phyloP scores from a whole-genome alignment of 805 yeast genomes.

The Candida coquimbonensis region DNA sequence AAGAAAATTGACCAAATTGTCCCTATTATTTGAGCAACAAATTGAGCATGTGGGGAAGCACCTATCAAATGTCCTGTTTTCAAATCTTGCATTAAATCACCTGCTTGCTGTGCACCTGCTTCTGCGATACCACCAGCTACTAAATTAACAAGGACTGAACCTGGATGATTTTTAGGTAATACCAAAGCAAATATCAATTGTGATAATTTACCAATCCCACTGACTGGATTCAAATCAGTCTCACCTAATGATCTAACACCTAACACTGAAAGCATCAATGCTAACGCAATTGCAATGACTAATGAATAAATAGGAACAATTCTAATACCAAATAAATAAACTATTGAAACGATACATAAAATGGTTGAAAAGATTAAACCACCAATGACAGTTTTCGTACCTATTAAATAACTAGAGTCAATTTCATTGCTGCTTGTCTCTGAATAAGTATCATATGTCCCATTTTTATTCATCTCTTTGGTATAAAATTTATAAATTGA shows the following conservation, averaged over 20 bases:
- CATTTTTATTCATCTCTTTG: neutral
- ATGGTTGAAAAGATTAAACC: conserved; percentile 66
- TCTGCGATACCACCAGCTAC: conserved; percentile 97
- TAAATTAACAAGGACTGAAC: conserved; percentile 74
- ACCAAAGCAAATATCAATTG: conserved; percentile 82
- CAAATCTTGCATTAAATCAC: conserved; percentile 94
- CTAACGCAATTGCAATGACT: conserved; percentile 60
- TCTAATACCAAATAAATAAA: conserved; percentile 55
- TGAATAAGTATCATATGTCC: neutral
- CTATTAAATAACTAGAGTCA: conserved; percentile 42
- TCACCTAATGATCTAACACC: conserved; percentile 96
- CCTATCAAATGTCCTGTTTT: conserved; percentile 90
- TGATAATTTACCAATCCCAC: conserved; percentile 92
- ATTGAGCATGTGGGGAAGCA: conserved; percentile 90
- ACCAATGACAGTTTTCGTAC: conserved; percentile 37
- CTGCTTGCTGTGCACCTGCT: conserved; percentile 99
- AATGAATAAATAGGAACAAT: conserved; percentile 68
- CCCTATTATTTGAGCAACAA: conserved; percentile 83
- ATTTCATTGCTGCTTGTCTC: conserved; percentile 16
- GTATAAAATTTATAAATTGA: conserved; percentile 27
- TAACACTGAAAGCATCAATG: conserved; percentile 70
- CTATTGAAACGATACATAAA: conserved; percentile 58
- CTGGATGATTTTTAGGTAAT: conserved; percentile 68
- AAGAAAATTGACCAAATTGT: conserved; percentile 76
- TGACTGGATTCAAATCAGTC: conserved; percentile 93